Percentiles rank a stretch among this genome's conserved stretches.
These are phyloP conservation scores for Talaromyces sp. DNA, from an alignment of 2,329 filamentous ascomycete species.

Conservation along the genomic window DNA sequence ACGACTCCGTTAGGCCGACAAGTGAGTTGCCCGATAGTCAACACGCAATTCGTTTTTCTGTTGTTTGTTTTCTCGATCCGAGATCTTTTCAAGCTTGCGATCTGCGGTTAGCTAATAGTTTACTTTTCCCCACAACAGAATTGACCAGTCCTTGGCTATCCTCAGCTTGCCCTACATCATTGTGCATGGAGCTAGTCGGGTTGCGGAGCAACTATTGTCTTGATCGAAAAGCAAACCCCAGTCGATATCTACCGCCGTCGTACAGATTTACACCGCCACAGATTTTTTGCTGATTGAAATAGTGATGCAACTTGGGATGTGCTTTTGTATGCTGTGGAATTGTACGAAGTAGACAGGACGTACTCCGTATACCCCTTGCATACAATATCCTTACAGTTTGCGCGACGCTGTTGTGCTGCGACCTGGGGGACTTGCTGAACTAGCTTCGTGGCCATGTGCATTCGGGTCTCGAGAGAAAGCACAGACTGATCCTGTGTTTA, in stretches of 20 bases:
- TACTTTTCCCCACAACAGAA: background rate
- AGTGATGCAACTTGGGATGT: background rate
- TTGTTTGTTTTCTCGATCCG: background rate
- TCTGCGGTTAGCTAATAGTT: slow-evolving; percentile 4
- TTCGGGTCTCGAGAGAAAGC: background rate
- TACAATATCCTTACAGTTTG: background rate
- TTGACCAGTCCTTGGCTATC: background rate
- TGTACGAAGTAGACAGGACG: background rate
- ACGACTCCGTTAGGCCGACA: background rate
- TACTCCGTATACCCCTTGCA: background rate
- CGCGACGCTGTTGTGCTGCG: background rate
- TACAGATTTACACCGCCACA: slow-evolving; percentile 3
- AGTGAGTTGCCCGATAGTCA: background rate
- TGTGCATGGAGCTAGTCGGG: slow-evolving; percentile 2
- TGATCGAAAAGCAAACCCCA: background rate
- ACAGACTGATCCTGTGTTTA: background rate
- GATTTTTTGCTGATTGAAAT: background rate
- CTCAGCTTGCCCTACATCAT: background rate
- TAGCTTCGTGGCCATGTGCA: background rate
- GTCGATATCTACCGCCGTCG: background rate
- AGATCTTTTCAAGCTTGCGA: background rate
- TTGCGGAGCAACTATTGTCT: slow-evolving; percentile 9
- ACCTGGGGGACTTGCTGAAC: background rate
- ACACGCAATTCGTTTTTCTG: background rate
- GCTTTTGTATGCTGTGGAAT: background rate